Evolutionary conservation across 2,329 filamentous ascomycete genomes (phyloP), one percentile per base, ranked within the genome.

Genomic region (Penicillium capsulatum): DNA sequence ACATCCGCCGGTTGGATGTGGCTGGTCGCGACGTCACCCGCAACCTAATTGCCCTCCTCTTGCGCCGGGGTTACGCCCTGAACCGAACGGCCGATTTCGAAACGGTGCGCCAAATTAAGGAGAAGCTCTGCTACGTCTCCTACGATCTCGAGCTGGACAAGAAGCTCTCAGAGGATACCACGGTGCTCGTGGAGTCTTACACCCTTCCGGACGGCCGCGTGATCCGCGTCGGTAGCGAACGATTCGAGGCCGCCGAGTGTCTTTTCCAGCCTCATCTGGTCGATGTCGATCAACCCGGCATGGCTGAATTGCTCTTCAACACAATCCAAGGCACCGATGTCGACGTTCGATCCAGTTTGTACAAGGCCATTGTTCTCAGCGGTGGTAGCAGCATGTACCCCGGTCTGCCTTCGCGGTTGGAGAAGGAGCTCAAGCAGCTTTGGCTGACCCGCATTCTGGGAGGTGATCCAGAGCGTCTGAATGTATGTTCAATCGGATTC

Each of bases 361-460:
- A 92, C 79, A 96, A 95, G 75, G 92, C 92, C 9, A 91, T 98
- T 58, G 92, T 98, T 45, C 77, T 98, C 38, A 96, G 89, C 29
- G 92, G 92, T 52, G 92, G 92, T 54, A 94, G 86, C 75, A 94
- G 87, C 81, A 98, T 98, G 92, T 98, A 98, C 68, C 92, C 92
- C 0, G 92, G 92, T 44, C 76, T 98, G 52, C 92, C 92, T 4
- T 95, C 88, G 45, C 80, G 92, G 50, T 71, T 98, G 68, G 92
- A 98, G 72, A 98, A 98, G 77, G 92, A 98, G 70, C 73, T 98
- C 57, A 98, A 98, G 77, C 92, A 98, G 73, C 73, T 98, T 57
- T 98, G 92, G 92, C 79, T 98, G 51, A 96, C 91, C 38, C 83
- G 84, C 51, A 89, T 96, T 30, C 73, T 98, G 54, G 79, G 83